Evolutionary conservation across 208 protist species (phyloP), one percentile per base, ranked within the genome.

Genomic region (Herpetomonas samuelpessoai): DNA sequence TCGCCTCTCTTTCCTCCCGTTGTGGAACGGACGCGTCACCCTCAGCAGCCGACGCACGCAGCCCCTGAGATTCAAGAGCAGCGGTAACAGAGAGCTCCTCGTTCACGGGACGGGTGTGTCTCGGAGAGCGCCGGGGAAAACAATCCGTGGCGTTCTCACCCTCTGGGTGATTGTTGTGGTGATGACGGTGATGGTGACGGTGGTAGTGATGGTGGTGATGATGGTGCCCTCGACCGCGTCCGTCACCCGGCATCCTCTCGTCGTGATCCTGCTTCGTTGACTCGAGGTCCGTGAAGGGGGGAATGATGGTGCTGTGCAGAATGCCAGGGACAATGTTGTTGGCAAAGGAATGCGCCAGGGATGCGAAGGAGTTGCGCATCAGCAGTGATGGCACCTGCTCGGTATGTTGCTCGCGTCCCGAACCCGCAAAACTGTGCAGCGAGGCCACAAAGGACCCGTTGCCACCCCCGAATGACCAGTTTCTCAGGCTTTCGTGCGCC

Each of bases 281-380:
- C 49, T 22, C 49, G 7, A 55, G 27, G 4, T 55, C 24, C 28
- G 25, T 55, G 49, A 65, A 6, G 29, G 48, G 41, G 14, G 65
- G 53, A 4, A 86, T 22, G 9, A 86, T 70, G n/a, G 63, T 65
- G 30, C 64, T 62, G 16, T 78, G 62, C 31, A 76, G 54, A 22
- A 79, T 53, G 7, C 62, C 74, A 1, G 65, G 51, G 12, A 71
- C 69, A 10, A 71, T 45, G 48, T 81, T 79, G 3, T 52, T 82
- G 1, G 76, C 73, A 24, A 75, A 75, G 9, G 77, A 81, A 46
- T 65, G 78, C 24, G 76, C 74, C 12, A 82, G 46, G n/a, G 72
- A 68, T 1, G 53, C 68, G 35, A 82, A 79, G 24, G 77, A 82
- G 51, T 78, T 79, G 48, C 68, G 64, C 26, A 74, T 10, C 16